These are phyloP conservation scores for Nymphaea thermarum DNA, from an alignment of 164 flowering plant genomes.

Conservation along the genomic window DNA sequence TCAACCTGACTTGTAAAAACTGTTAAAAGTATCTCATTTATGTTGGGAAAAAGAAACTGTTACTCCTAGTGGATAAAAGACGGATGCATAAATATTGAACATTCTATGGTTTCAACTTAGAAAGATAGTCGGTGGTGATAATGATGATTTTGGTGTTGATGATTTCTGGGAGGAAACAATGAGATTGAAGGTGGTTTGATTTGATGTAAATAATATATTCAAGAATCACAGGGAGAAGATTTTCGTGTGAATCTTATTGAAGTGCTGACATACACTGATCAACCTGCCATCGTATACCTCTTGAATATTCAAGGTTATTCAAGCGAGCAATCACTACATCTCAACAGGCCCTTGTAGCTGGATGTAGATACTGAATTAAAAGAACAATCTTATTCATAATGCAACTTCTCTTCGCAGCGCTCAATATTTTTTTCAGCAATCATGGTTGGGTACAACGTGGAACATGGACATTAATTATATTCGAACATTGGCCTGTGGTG, in stretches of 20 bases:
- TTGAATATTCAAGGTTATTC: background rate
- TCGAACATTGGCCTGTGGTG: background rate
- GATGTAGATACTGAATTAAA: too few species aligned
- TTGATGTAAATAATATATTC: too few species aligned
- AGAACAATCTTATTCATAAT: too few species aligned
- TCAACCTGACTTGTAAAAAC: too few species aligned
- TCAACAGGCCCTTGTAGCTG: background rate
- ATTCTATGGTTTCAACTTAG: background rate
- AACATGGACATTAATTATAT: background rate
- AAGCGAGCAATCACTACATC: too few species aligned
- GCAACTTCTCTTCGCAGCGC: too few species aligned
- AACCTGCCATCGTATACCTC: background rate
- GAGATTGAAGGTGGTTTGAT: background rate
- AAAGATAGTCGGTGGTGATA: too few species aligned
- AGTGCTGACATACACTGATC: background rate
- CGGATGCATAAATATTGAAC: background rate
- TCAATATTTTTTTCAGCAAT: too few species aligned
- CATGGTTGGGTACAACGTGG: background rate
- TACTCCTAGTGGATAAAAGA: too few species aligned
- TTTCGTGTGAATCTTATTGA: background rate
- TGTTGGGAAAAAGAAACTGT: too few species aligned
- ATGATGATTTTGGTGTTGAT: too few species aligned
- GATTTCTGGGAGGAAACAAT: background rate
- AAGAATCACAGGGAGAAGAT: background rate
- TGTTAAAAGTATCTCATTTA: too few species aligned